Percentiles rank a stretch among this genome's conserved stretches.
These are phyloP conservation scores for Zizania latifolia DNA, from an alignment of 176 grass and related monocot genomes.

Conservation along the genomic window DNA sequence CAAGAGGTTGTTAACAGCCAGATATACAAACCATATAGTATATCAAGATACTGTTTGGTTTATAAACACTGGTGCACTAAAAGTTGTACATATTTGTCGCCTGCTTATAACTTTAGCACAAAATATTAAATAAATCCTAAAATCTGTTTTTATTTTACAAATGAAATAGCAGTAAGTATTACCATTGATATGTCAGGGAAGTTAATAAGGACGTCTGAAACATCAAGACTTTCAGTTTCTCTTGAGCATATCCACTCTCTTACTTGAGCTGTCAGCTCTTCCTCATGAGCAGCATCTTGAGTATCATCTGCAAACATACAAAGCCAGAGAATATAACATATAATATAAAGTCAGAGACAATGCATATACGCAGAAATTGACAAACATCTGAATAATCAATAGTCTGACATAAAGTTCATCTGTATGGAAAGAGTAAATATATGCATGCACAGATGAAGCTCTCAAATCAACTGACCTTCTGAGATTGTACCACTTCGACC, in stretches of 20 bases:
- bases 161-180: constrained; percentile 3
- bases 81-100: neutral
- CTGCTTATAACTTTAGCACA: neutral
- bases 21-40: neutral
- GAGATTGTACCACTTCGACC: constrained; percentile 54
- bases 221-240: constrained; percentile 38
- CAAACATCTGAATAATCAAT: constrained; percentile 3
- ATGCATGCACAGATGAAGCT: constrained; percentile 10
- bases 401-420: neutral
- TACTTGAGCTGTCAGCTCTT: constrained; percentile 58
- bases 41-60: constrained; percentile 5
- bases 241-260: constrained; percentile 73
- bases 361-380: neutral
- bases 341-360: neutral
- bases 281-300: constrained; percentile 80
- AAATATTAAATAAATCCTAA: neutral
- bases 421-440: constrained; percentile 5
- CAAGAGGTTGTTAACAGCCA: constrained; percentile 19
- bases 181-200: constrained; percentile 80
- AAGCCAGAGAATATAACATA: constrained; percentile 10
- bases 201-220: constrained; percentile 71
- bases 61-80: neutral
- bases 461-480: constrained; percentile 55
- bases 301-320: constrained; percentile 69
- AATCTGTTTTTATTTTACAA: neutral